Conservation (phyloP, 495 filamentous ascomycete species). For the Aspergillus wentii region DNA sequence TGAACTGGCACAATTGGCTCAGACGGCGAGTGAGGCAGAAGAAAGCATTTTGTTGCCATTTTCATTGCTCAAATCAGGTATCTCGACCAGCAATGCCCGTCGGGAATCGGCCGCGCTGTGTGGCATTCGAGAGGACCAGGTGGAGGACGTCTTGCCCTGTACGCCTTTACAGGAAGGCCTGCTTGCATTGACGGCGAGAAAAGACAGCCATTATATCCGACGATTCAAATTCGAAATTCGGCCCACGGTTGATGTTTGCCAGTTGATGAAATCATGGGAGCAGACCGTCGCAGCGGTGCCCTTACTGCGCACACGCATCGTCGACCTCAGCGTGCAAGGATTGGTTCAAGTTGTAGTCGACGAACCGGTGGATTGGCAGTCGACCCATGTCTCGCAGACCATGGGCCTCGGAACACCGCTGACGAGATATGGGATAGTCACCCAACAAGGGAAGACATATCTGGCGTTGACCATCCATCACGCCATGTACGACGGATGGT, state of each 20-base stretch:
- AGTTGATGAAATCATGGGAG: not conserved
- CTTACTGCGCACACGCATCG: not conserved
- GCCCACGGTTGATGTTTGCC: not conserved
- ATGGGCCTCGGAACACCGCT: not conserved
- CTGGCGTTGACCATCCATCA: slow-evolving; percentile 55
- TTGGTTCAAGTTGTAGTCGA: not conserved
- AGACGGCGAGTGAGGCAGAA: not conserved
- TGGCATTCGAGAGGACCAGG: not conserved
- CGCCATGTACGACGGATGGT: slow-evolving; percentile 57
- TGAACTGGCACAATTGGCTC: slow-evolving; percentile 5
- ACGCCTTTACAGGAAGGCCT: slow-evolving; percentile 49
- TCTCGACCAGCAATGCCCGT: not conserved
- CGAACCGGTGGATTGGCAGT: slow-evolving; percentile 10
- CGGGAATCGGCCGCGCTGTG: slow-evolving; percentile 1
- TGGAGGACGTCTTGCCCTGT: slow-evolving; percentile 46
- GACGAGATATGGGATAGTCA: not conserved
- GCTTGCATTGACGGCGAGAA: slow-evolving; percentile 34
- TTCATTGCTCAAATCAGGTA: slow-evolving; percentile 5
- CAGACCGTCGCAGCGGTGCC: too few relatives aligned
- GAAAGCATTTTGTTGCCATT: not conserved
- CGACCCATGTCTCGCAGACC: not conserved
- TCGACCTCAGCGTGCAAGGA: not conserved
- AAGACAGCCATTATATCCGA: slow-evolving; percentile 32
- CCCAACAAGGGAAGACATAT: not conserved
- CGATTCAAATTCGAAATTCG: not conserved